A percentile compares a stretch with the other conserved stretches of the same genome.
These are phyloP conservation scores for Cytidiella melzeri DNA, from an alignment of 768 basidiomycete genomes.

Conservation along the genomic window DNA sequence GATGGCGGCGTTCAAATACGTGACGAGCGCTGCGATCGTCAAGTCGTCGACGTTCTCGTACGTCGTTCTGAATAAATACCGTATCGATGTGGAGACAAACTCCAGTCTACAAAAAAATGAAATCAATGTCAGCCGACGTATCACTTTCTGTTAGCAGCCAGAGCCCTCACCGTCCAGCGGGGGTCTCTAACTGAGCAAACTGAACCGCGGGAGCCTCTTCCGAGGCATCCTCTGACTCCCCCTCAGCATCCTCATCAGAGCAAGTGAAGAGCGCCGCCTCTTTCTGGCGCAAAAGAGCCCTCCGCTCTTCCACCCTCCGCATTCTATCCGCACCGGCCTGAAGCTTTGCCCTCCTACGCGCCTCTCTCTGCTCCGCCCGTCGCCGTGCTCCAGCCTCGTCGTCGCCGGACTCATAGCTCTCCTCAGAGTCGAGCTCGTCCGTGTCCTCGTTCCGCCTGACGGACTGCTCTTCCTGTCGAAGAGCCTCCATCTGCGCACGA, in stretches of 20 bases:
- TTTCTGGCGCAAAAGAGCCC: constrained; percentile 3
- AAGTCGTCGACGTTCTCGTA: constrained; percentile 64
- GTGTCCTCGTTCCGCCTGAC: constrained; percentile 20
- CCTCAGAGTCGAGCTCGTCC: constrained; percentile 34
- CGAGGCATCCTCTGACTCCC: constrained; percentile 18
- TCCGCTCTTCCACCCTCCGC: constrained; percentile 14
- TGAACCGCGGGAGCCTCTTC: constrained; percentile 11
- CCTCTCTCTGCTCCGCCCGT: constrained; percentile 10
- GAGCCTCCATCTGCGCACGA: constrained; percentile 28
- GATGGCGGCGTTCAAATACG: constrained; percentile 72
- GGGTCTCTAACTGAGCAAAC: constrained; percentile 55
- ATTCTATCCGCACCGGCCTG: constrained; percentile 17
- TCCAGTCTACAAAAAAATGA: constrained; percentile 40
- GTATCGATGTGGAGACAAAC: constrained; percentile 57
- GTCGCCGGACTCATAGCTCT: constrained; percentile 7
- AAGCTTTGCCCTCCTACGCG: constrained; percentile 24
- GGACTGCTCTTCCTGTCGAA: constrained; percentile 22
- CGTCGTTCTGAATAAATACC: constrained; percentile 61
- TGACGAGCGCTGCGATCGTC: constrained; percentile 59
- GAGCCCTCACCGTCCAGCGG: constrained; percentile 56
- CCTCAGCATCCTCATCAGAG: constrained; percentile 21
- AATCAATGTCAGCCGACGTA: constrained; percentile 7
- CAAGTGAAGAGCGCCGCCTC: constrained; percentile 7
- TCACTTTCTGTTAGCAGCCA: background rate
- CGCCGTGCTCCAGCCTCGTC: constrained; percentile 16